Conservation (phyloP, 192 early-diverging fungal species). For the Coemansia sp. region DNA sequence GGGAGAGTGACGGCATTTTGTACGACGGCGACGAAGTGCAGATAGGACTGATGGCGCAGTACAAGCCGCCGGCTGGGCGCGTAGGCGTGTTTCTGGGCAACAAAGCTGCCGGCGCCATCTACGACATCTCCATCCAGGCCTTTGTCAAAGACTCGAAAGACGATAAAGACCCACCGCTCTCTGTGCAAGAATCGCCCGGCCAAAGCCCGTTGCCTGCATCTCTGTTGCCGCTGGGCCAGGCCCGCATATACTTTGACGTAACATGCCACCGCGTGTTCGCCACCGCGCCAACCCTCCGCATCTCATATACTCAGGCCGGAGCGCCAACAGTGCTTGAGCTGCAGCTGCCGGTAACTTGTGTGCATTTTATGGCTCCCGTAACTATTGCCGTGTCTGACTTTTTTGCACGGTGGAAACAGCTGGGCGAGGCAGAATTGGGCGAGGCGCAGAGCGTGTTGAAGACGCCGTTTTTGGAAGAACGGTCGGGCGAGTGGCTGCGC, state of each 20-base stretch:
- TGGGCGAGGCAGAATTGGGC: constrained; percentile 74
- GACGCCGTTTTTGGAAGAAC: constrained; percentile 33
- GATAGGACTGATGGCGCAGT: constrained; percentile 91
- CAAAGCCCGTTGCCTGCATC: constrained; percentile 69
- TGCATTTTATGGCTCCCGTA: constrained; percentile 88
- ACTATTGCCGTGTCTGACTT: constrained; percentile 74
- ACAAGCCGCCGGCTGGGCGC: constrained; percentile 84
- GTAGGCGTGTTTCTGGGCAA: constrained; percentile 92
- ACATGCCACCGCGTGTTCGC: constrained; percentile 66
- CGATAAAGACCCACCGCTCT: constrained; percentile 46
- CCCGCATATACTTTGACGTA: constrained; percentile 69
- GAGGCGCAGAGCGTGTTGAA: constrained; percentile 66
- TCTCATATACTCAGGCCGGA: constrained; percentile 65
- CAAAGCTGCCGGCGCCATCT: constrained; percentile 72
- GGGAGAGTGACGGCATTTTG: constrained; percentile 80
- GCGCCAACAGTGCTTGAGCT: constrained; percentile 60
- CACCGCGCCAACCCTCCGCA: constrained; percentile 64
- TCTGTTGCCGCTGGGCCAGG: constrained; percentile 65
- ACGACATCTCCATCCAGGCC: constrained; percentile 61
- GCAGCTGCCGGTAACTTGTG: constrained; percentile 73
- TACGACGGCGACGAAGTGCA: constrained; percentile 89
- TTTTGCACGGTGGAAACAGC: constrained; percentile 92
- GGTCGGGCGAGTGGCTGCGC: constrained; percentile 58
- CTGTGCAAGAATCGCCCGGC: constrained; percentile 57
- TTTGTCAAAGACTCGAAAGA: constrained; percentile 42